A percentile compares a stretch with the other conserved stretches of the same genome.
phyloP scores from a whole-genome alignment of 495 filamentous ascomycete genomes.

The Annulohypoxylon maeteangense region DNA sequence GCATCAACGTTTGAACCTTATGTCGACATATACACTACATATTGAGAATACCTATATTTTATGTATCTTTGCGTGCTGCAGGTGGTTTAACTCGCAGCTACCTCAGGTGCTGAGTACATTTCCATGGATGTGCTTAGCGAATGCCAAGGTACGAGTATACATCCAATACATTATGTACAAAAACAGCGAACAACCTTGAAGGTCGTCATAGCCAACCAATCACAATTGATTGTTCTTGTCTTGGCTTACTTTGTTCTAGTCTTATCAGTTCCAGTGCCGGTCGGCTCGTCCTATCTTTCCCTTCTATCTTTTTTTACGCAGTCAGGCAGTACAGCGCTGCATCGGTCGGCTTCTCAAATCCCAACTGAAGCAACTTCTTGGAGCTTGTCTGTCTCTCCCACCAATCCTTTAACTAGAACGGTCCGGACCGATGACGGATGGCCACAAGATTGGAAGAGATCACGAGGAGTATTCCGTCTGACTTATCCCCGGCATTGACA shows the following conservation, averaged over 20 bases:
- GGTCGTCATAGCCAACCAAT: constrained; percentile 41
- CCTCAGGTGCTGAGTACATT: neutral
- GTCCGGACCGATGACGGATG: constrained; percentile 52
- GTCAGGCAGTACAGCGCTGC: neutral
- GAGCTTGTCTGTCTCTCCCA: neutral
- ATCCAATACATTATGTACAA: constrained; percentile 7
- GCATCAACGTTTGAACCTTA: neutral
- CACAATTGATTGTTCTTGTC: constrained; percentile 15
- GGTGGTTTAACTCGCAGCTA: neutral
- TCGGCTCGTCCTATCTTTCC: constrained; percentile 42
- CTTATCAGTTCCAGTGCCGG: constrained; percentile 43
- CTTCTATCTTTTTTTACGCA: constrained; percentile 12
- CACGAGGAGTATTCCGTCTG: constrained; percentile 47
- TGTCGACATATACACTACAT: neutral
- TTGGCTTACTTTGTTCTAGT: constrained; percentile 33
- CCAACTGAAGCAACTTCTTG: constrained; percentile 6
- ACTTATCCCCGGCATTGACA: constrained; percentile 29
- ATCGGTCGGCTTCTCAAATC: constrained; percentile 30
- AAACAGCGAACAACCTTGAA: constrained; percentile 21
- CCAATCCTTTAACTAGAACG: constrained; percentile 26
- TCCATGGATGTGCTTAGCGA: neutral
- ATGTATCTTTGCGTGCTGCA: neutral
- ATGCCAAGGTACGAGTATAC: constrained; percentile 1
- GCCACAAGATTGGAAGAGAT: constrained; percentile 47
- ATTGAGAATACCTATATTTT: neutral